phyloP scores from a whole-genome alignment of 73 alveolate genomes.

The Stentor coeruleus region DNA sequence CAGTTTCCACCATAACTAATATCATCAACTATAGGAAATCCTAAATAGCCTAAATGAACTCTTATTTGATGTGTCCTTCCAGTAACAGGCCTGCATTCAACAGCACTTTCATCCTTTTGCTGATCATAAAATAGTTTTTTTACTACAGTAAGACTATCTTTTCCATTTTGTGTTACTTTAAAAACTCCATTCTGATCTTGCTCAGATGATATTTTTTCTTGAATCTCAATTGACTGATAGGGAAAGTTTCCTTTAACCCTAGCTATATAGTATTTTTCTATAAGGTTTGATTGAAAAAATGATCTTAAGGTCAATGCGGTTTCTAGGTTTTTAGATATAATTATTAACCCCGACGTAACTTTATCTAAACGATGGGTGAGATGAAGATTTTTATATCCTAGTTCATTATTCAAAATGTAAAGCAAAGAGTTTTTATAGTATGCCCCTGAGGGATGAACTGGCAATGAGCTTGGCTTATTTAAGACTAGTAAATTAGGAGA shows the following conservation, averaged over 20 bases:
- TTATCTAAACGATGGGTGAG: conserved; percentile 91
- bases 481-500: conserved; percentile 81
- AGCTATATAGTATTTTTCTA: conserved; percentile 77
- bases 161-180: conserved; percentile 63
- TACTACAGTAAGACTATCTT: conserved; percentile 76
- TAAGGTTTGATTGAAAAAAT: conserved; percentile 52
- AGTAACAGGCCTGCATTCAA: conserved; percentile 88
- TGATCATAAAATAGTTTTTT: conserved; percentile 84
- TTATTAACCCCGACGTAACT: conserved; percentile 92
- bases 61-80: conserved; percentile 98
- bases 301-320: conserved; percentile 80
- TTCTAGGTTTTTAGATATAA: conserved; percentile 79
- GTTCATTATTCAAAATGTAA: conserved; percentile 74
- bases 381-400: conserved; percentile 63
- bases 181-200: conserved; percentile 68
- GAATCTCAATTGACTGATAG: conserved; percentile 34
- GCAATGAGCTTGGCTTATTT: conserved; percentile 95
- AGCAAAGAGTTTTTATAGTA: conserved; percentile 83
- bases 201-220: conserved; percentile 58
- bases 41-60: conserved; percentile 87
- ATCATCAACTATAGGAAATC: conserved; percentile 96
- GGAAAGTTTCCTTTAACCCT: conserved; percentile 85
- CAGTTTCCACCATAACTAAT: conserved; percentile 86
- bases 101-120: conserved; percentile 75
- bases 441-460: conserved; percentile 95